These are phyloP conservation scores for Beauveria rudraprayagi DNA, from an alignment of 2,329 filamentous ascomycete genomes.

Conservation along the genomic window DNA sequence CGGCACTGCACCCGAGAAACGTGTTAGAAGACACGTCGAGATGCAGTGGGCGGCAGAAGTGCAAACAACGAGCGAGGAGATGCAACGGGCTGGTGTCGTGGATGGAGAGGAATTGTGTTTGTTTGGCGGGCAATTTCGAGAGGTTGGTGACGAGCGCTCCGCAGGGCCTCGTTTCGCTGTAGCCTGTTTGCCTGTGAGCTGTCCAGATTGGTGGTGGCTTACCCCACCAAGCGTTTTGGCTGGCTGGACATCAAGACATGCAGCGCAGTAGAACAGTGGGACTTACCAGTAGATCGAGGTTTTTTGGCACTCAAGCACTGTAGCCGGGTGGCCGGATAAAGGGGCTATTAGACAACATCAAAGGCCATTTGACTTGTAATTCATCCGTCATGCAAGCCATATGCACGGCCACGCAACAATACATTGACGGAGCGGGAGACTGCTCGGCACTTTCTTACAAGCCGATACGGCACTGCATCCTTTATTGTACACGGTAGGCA, in stretches of 20 bases:
- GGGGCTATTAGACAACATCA: no score
- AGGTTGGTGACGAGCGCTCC: conserved; percentile 20
- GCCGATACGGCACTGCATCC: not conserved
- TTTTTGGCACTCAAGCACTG: no score
- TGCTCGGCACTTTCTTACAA: not conserved
- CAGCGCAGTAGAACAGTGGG: not conserved
- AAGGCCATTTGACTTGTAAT: not conserved
- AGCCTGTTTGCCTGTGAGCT: not conserved
- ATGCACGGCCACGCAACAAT: not conserved
- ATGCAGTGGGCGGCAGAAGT: conserved; percentile 14
- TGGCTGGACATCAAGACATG: not conserved
- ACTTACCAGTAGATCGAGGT: not conserved
- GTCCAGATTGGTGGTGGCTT: not conserved
- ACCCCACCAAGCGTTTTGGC: not conserved
- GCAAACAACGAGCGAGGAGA: conserved; percentile 9
- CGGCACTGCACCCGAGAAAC: conserved; percentile 13
- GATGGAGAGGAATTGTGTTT: conserved; percentile 11
- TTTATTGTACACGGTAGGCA: not conserved
- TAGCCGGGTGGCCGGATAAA: no score
- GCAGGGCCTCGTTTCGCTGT: not conserved
- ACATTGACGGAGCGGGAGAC: not conserved
- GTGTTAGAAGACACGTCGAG: not conserved
- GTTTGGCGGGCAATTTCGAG: conserved; percentile 14
- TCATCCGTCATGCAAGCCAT: not conserved
- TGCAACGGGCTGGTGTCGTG: not conserved